Evolutionary conservation across 1,139 yeast genomes (phyloP).

Genomic region (Candida dubliniensis): DNA sequence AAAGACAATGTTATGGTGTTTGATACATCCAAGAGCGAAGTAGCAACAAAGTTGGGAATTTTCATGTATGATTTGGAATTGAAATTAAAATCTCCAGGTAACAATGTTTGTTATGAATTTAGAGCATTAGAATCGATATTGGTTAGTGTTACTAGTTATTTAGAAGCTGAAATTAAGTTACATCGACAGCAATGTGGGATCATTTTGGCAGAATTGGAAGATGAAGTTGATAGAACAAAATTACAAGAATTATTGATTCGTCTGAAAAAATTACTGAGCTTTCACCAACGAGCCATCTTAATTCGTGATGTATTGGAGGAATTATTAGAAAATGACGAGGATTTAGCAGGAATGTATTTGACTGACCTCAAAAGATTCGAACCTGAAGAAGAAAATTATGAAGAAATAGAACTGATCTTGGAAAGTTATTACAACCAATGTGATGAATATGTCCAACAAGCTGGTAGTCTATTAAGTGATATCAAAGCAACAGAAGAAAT

Average conservation of each 20-base stretch:
- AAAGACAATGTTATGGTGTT: constrained; percentile 80
- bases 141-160: constrained; percentile 76
- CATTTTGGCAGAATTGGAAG: constrained; percentile 78
- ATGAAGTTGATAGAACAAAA: constrained; percentile 79
- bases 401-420: constrained; percentile 83
- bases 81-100: constrained; percentile 54
- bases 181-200: constrained; percentile 75
- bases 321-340: constrained; percentile 83
- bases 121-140: constrained; percentile 87
- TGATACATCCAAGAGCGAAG: constrained; percentile 61
- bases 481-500: constrained; percentile 95
- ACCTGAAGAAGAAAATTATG: constrained; percentile 44
- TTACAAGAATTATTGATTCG: constrained; percentile 77
- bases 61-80: constrained; percentile 87
- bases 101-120: constrained; percentile 63
- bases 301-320: constrained; percentile 88
- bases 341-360: constrained; percentile 80
- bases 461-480: constrained; percentile 79
- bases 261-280: constrained; percentile 77
- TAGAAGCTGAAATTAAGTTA: constrained; percentile 81
- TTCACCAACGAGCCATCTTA: constrained; percentile 78
- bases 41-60: constrained; percentile 65
- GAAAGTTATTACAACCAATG: constrained; percentile 94
- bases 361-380: constrained; percentile 39
- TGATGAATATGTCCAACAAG: constrained; percentile 94